Base-by-base conservation (phyloP, 495 filamentous ascomycete species). In the Evernia prunastri region DNA sequence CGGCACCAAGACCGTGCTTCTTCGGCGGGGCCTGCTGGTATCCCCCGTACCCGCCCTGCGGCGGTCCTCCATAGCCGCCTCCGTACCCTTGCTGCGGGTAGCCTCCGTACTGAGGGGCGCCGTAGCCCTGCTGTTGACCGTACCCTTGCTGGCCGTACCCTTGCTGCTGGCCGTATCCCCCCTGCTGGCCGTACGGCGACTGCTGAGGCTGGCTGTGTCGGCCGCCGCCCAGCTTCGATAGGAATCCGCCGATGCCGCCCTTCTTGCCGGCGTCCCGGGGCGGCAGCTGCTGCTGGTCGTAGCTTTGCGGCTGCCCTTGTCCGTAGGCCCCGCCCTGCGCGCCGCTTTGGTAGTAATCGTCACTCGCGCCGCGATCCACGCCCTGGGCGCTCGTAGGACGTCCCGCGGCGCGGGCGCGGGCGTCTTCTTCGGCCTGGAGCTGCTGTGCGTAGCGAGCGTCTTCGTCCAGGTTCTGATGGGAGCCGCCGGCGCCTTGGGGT, bases 361-460 rank as follows among this genome's bases (percentile, higher is more conserved):
- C 69, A 40, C 62, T 67, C 69, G n/a, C 60, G 12, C 66, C 65
- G 25, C 51, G 51, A 3, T 54, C 51, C 17, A 54, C 18, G 3
- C 27, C 51, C 8, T 54, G 18, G 2, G 51, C 2, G 8, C 51
- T 54, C 8, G 51, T 54, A 3, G 51, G 51, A 54, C 51, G 51
- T 20, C 51, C 51, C 3, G 51, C 39, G 43, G 20, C 51, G 47
- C 40, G 66, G 66, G 37, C 84, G 18, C 85, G 82, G 0, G 84
- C 86, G 66, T 95, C 80, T 75, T 95, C 90, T 69, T 95, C 88
- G 33, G 86, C 90, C 69, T 96, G 91, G 18, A 96, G 79, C 66
- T 87, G 83, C 25, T 87, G 83, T 12, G 92, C 91, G 3, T 91
- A 79, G 3, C 80, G 77, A 42, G 87, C 91, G 72, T 96, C 91